A percentile compares a stretch with the other conserved stretches of the same genome.
phyloP scores from a whole-genome alignment of 371 early-diverging fungal species.

The Rhizopus sp. region DNA sequence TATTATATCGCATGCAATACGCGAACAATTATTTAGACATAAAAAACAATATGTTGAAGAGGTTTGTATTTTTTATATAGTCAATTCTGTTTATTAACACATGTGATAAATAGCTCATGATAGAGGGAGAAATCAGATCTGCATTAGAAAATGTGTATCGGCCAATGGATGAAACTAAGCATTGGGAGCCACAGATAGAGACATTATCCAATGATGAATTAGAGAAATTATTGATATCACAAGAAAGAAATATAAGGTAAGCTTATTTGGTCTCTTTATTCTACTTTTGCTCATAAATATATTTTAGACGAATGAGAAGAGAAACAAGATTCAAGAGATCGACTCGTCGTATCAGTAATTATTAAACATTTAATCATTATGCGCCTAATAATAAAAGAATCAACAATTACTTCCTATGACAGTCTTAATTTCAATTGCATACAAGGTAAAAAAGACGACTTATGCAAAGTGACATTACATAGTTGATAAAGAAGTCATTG shows the following conservation, averaged over 20 bases:
- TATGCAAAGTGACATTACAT: background rate
- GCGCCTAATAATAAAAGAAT: too few species aligned
- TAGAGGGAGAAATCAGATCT: slow-evolving; percentile 45
- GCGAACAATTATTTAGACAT: slow-evolving; percentile 79
- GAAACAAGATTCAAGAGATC: slow-evolving; percentile 38
- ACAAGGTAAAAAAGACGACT: background rate
- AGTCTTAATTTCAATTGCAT: too few species aligned
- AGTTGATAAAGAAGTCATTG: background rate
- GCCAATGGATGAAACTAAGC: slow-evolving; percentile 64
- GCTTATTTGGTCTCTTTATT: background rate
- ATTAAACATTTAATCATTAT: slow-evolving; percentile 8
- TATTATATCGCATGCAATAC: slow-evolving; percentile 85
- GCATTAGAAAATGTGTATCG: slow-evolving; percentile 63
- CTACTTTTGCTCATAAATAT: background rate
- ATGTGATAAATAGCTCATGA: slow-evolving; percentile 17
- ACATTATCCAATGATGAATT: slow-evolving; percentile 79
- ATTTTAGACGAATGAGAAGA: slow-evolving; percentile 34
- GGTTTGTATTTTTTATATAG: slow-evolving; percentile 21
- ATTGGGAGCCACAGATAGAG: slow-evolving; percentile 84
- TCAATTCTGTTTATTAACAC: background rate
- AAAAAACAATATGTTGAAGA: slow-evolving; percentile 69
- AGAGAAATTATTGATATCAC: slow-evolving; percentile 76
- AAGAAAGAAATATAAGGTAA: slow-evolving; percentile 78
- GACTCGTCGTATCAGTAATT: slow-evolving; percentile 22
- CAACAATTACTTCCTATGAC: too few species aligned